phyloP scores from a whole-genome alignment of 2,329 filamentous ascomycete species.

The Lizonia empirigonia region DNA sequence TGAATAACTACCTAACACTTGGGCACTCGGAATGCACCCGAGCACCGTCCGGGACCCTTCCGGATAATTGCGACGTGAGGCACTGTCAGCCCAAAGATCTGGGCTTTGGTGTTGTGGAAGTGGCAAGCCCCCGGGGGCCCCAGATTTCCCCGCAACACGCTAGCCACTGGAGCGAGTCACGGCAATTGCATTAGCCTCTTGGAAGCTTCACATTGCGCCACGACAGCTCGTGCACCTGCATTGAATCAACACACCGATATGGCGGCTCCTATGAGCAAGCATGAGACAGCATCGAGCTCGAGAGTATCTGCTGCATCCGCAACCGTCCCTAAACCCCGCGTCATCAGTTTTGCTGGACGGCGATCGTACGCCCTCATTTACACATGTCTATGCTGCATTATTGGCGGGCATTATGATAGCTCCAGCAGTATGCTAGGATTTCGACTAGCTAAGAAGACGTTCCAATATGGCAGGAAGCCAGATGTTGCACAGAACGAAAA shows the following conservation, averaged over 20 bases:
- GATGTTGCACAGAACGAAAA: neutral
- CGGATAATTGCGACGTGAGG: no score
- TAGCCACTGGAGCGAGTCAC: neutral
- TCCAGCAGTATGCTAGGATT: neutral
- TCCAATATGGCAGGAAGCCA: neutral
- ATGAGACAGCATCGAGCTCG: neutral
- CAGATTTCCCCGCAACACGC: conserved; percentile 12
- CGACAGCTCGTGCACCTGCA: neutral
- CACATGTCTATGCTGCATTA: no score
- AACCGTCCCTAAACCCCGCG: conserved; percentile 9
- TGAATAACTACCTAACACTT: conserved; percentile 2
- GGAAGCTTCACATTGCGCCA: conserved; percentile 2
- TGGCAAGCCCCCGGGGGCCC: no score
- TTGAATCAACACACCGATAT: conserved; percentile 2
- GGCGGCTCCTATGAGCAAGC: neutral
- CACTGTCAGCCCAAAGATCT: neutral
- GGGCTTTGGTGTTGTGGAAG: neutral
- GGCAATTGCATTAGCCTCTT: conserved; percentile 14
- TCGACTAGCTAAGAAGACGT: neutral
- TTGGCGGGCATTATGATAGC: neutral
- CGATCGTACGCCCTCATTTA: neutral
- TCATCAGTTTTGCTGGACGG: neutral
- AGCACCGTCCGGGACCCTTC: no score
- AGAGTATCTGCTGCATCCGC: conserved; percentile 11
- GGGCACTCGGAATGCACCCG: no score